These are phyloP conservation scores for Bacidia rubella DNA, from an alignment of 495 filamentous ascomycete species.

Conservation along the genomic window DNA sequence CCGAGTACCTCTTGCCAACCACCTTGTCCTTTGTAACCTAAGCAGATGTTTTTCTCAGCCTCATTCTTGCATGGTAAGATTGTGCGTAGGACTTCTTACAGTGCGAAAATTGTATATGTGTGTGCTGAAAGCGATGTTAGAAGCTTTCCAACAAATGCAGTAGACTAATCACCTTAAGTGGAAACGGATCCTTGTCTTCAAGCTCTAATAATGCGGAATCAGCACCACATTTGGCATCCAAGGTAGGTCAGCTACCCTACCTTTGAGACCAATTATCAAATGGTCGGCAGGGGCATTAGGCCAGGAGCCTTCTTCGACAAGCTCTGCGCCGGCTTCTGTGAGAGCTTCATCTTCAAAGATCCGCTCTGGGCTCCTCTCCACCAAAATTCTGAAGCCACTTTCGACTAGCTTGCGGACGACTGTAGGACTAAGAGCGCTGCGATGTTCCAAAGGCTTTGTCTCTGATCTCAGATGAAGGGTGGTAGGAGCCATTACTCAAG, in stretches of 20 bases:
- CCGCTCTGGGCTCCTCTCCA: constrained; percentile 66
- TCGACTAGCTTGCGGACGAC: constrained; percentile 68
- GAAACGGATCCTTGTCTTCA: constrained; percentile 55
- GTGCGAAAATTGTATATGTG: constrained; percentile 49
- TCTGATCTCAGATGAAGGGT: constrained; percentile 11
- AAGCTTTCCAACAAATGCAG: too few species aligned
- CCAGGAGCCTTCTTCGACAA: constrained; percentile 81
- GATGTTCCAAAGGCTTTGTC: constrained; percentile 13
- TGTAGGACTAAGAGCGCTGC: constrained; percentile 39
- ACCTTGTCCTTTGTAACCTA: constrained; percentile 65
- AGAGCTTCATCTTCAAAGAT: constrained; percentile 68
- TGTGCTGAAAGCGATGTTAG: too few species aligned
- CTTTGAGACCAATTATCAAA: constrained; percentile 75
- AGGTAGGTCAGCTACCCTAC: too few species aligned
- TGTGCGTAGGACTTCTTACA: constrained; percentile 28
- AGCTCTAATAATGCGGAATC: too few species aligned
- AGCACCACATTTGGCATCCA: too few species aligned
- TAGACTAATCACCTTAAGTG: too few species aligned
- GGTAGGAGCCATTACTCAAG: neutral
- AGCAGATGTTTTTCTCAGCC: neutral
- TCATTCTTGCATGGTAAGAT: too few species aligned
- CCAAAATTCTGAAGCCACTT: constrained; percentile 70
- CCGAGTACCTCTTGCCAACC: constrained; percentile 74
- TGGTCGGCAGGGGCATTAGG: constrained; percentile 58
- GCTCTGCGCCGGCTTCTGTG: constrained; percentile 45